Base-by-base conservation (phyloP, 768 basidiomycete genomes). In the Rossbeevera mucosa region DNA sequence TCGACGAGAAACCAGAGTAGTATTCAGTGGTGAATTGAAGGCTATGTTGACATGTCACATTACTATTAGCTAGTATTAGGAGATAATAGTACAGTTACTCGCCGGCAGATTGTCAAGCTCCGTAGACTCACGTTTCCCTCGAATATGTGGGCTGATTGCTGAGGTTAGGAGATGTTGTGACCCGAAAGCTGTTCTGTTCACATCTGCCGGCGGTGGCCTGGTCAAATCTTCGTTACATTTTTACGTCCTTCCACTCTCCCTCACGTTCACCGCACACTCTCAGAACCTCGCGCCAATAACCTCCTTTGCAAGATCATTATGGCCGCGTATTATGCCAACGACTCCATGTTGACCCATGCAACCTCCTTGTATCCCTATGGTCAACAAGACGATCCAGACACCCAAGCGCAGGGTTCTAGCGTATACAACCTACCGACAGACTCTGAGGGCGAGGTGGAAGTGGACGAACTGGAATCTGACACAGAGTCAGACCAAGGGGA, bases 391-490 rank as follows among this genome's bases (percentile, higher is more conserved):
- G 65, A 67, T 41, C 57, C 52, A 56, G 57, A 62, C 31, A 57
- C n/a, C 26, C 63, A 59, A 26, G 56, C 56, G 24, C 61, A 59
- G 40, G 54, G 57, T 51, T 59, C 67, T n/a, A 57, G 53, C 43
- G 48, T 71, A 53, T 69, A 69, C 25, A 67, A 69, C 50, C 51
- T 69, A 28, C 67, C 67, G 22, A 69, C 67, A 16, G 67, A 69
- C 60, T 71, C 67, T 48, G 67, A 69, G 36, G 63, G 56, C 51
- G 67, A 69, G 46, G 69, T 54, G 33, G 67, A 69, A 45, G 65
- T 69, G 44, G 67, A 69, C 54, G 69, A 69, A 47, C 63, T 69
- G 24, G 67, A 71, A 43, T 69, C 67, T 21, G 67, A 69, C 58
- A 61, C 67, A 9, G 69, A 53, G 8, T 67, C 68, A 7, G 67